Conservation (phyloP, 75 land plant genomes). For the Pinus tabuliformis region DNA sequence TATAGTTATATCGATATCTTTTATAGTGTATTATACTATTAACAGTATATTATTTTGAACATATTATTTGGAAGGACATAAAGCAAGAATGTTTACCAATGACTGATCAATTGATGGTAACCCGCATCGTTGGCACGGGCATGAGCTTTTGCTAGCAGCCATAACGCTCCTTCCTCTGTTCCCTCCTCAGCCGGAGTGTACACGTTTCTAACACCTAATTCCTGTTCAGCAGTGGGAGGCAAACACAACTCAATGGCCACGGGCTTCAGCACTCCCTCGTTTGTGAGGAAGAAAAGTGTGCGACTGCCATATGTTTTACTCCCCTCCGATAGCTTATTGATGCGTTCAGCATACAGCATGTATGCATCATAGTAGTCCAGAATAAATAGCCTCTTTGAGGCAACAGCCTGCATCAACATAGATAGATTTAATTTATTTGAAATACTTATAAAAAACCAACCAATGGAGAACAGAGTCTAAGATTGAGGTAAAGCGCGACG, state of each 20-base stretch:
- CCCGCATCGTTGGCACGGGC: slow-evolving; percentile 63
- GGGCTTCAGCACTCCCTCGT: slow-evolving; percentile 45
- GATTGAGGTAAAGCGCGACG: too few species aligned
- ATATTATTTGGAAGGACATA: background rate
- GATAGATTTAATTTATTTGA: too few species aligned
- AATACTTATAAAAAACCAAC: too few species aligned
- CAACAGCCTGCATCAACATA: slow-evolving; percentile 38
- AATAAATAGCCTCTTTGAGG: slow-evolving; percentile 49
- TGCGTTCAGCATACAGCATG: slow-evolving; percentile 47
- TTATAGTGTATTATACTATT: too few species aligned
- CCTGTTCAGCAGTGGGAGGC: slow-evolving; percentile 27
- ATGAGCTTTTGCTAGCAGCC: slow-evolving; percentile 76
- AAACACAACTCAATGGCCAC: slow-evolving; percentile 69
- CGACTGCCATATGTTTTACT: slow-evolving; percentile 52
- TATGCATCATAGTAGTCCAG: slow-evolving; percentile 60
- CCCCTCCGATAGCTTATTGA: slow-evolving; percentile 31
- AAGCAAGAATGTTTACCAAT: slow-evolving; percentile 32
- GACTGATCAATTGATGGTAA: slow-evolving; percentile 62
- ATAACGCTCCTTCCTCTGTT: slow-evolving; percentile 31
- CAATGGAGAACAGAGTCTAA: too few species aligned
- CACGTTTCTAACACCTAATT: slow-evolving; percentile 32
- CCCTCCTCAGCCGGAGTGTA: slow-evolving; percentile 38
- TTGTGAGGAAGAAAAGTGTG: slow-evolving; percentile 48
- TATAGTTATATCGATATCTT: too few species aligned
- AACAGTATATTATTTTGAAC: too few species aligned